These are phyloP conservation scores for Flueggea neowawraea DNA, from an alignment of 441 rosid species.

Conservation along the genomic window DNA sequence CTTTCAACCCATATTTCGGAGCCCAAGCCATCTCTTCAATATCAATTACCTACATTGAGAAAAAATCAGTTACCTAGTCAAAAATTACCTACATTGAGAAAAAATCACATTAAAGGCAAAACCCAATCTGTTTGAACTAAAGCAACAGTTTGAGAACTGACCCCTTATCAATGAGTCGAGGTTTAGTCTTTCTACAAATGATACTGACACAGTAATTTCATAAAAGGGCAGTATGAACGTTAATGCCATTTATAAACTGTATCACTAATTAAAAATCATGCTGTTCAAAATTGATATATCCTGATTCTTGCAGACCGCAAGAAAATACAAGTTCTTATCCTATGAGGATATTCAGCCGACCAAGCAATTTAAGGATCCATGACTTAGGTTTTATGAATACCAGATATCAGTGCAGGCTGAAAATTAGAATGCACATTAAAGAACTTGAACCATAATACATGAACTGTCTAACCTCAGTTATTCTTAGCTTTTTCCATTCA, in stretches of 20 bases:
- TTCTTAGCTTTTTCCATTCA: constrained; percentile 42
- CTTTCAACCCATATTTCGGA: constrained; percentile 96
- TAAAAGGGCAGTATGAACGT: constrained; percentile 1
- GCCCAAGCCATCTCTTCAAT: constrained; percentile 99
- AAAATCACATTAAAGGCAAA: too few relatives aligned
- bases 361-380: too few relatives aligned
- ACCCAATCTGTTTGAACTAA: too few relatives aligned
- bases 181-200: not conserved
- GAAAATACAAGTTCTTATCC: not conserved
- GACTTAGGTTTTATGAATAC: too few relatives aligned
- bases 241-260: not conserved
- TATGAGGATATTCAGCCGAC: too few relatives aligned
- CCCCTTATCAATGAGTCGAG: too few relatives aligned
- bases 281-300: constrained; percentile 1
- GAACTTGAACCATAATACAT: constrained; percentile 15
- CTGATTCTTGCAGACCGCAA: constrained; percentile 7
- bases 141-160: too few relatives aligned
- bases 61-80: too few relatives aligned
- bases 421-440: constrained; percentile 6
- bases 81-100: too few relatives aligned
- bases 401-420: not conserved
- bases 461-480: constrained; percentile 64
- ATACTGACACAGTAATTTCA: not conserved
- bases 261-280: not conserved
- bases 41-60: constrained; percentile 66